phyloP scores from a whole-genome alignment of 306 rosid species.

The Potentilla sterilis region DNA sequence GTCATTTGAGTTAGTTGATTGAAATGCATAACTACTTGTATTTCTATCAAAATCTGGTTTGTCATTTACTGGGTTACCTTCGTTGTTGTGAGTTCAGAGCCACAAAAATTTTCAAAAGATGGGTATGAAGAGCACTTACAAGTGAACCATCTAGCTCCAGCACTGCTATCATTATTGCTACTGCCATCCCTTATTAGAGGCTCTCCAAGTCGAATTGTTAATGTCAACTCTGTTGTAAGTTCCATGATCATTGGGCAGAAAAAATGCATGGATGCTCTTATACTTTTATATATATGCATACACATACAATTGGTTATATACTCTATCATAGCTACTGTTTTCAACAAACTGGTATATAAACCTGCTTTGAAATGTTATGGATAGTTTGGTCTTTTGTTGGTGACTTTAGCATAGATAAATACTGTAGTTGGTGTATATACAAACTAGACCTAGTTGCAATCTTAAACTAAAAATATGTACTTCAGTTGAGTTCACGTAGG shows the following conservation, averaged over 20 bases:
- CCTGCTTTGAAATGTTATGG: neutral
- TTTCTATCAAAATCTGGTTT: neutral
- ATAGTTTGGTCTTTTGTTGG: neutral
- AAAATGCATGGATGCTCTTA: neutral
- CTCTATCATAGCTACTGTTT: neutral
- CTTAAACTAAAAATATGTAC: neutral
- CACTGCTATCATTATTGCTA: slow-evolving; percentile 86
- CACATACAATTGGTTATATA: neutral
- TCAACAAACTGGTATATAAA: neutral
- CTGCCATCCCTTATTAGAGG: slow-evolving; percentile 91
- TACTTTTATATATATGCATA: neutral
- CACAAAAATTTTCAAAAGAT: slow-evolving; percentile 82
- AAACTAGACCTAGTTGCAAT: neutral
- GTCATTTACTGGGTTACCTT: slow-evolving; percentile 18
- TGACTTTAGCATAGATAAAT: neutral
- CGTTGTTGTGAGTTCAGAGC: slow-evolving; percentile 56
- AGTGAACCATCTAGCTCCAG: slow-evolving; percentile 97
- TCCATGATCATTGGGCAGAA: slow-evolving; percentile 16
- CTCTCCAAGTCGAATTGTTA: slow-evolving; percentile 91
- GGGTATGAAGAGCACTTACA: slow-evolving; percentile 96
- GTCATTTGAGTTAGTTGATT: neutral
- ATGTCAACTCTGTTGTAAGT: slow-evolving; percentile 88
- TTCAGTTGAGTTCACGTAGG: neutral
- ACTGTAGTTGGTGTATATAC: neutral
- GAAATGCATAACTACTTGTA: neutral